phyloP scores from a whole-genome alignment of 352 stramenopile species.

The Phytophthora podocarpi region DNA sequence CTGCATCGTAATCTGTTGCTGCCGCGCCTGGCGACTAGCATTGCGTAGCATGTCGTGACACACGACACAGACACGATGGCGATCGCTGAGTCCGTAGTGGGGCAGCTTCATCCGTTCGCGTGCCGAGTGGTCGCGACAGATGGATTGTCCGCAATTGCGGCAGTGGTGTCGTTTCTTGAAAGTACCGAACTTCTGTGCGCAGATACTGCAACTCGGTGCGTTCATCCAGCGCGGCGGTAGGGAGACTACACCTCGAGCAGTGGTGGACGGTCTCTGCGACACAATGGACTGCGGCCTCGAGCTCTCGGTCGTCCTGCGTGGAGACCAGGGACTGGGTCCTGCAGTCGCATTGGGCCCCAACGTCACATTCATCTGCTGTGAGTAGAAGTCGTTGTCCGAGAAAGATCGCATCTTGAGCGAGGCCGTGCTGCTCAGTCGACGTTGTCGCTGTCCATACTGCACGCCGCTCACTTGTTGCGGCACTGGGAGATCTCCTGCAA shows the following conservation, averaged over 20 bases:
- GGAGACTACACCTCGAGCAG: slow-evolving; percentile 48
- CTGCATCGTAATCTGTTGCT: slow-evolving; percentile 38
- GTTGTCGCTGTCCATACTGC: slow-evolving; percentile 32
- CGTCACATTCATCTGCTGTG: slow-evolving; percentile 36
- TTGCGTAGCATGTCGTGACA: slow-evolving; percentile 80
- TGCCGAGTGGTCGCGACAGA: slow-evolving; percentile 86
- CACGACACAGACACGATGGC: slow-evolving; percentile 83
- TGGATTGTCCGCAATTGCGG: slow-evolving; percentile 87
- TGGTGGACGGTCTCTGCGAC: slow-evolving; percentile 38
- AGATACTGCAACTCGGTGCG: slow-evolving; percentile 84
- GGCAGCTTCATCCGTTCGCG: slow-evolving; percentile 81
- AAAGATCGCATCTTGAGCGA: slow-evolving; percentile 63
- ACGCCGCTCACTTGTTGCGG: slow-evolving; percentile 15
- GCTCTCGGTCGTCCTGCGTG: slow-evolving; percentile 35
- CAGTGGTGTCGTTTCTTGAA: slow-evolving; percentile 90
- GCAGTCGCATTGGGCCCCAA: slow-evolving; percentile 10
- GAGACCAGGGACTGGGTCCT: slow-evolving; percentile 31
- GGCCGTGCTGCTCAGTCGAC: slow-evolving; percentile 47
- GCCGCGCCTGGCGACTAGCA: slow-evolving; percentile 38
- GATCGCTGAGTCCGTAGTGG: slow-evolving; percentile 80
- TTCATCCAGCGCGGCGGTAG: slow-evolving; percentile 87
- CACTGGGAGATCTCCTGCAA: slow-evolving; percentile 36
- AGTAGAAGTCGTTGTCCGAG: slow-evolving; percentile 72
- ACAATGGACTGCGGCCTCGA: slow-evolving; percentile 45
- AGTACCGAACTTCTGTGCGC: slow-evolving; percentile 75